Conservation (phyloP, 768 basidiomycete species). For the Pulveroboletus sp. region DNA sequence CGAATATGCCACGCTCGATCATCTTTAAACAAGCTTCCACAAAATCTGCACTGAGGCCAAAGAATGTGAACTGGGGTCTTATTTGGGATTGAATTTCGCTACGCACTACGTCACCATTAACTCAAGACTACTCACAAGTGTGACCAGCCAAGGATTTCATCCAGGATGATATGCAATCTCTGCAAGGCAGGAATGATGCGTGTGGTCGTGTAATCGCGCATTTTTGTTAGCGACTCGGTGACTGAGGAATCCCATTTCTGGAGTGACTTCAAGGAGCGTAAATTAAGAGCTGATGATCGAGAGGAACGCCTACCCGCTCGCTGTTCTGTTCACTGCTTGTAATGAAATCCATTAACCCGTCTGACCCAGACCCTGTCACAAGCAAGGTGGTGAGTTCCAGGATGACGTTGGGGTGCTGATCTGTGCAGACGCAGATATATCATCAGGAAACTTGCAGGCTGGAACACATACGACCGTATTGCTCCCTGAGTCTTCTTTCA, state of each 20-base stretch:
- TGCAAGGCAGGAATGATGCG: conserved; percentile 71
- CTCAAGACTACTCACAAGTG: conserved; percentile 48
- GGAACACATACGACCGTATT: conserved; percentile 58
- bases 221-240: conserved; percentile 61
- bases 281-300: conserved; percentile 12
- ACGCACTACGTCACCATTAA: conserved; percentile 6
- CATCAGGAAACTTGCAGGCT: conserved; percentile 10
- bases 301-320: conserved; percentile 57
- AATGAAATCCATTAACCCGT: conserved; percentile 68
- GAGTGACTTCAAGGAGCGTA: conserved; percentile 50
- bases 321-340: conserved; percentile 77
- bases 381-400: conserved; percentile 69
- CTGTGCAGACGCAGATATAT: conserved; percentile 34
- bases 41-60: conserved; percentile 50
- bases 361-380: conserved; percentile 67
- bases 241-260: conserved; percentile 81
- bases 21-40: conserved; percentile 51
- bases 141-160: conserved; percentile 79
- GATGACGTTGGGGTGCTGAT: conserved; percentile 57
- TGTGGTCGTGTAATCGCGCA: conserved; percentile 71
- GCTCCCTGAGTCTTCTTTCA: conserved; percentile 58
- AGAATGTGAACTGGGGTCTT: conserved; percentile 57
- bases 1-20: conserved; percentile 53
- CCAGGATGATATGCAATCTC: conserved; percentile 67
- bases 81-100: conserved; percentile 13